Evolutionary conservation across 257 asterid genomes (phyloP).

Genomic region (Ilex asprella): DNA sequence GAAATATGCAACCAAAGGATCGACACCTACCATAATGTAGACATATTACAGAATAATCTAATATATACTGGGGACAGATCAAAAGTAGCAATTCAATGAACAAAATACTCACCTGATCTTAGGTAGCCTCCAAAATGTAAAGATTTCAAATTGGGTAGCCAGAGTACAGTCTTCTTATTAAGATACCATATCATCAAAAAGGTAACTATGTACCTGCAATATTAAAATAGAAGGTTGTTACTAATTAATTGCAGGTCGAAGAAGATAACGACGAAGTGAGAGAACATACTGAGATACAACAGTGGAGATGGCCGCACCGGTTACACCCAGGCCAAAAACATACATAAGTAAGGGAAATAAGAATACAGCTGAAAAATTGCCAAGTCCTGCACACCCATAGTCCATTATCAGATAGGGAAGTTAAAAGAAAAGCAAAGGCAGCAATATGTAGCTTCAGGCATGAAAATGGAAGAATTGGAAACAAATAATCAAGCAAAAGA

Average conservation of each 20-base stretch:
- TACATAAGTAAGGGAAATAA: slow-evolving; percentile 35
- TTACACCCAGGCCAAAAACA: slow-evolving; percentile 28
- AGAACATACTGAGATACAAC: slow-evolving; percentile 40
- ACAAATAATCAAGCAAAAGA: too few species aligned
- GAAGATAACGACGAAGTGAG: not conserved
- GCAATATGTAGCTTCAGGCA: too few species aligned
- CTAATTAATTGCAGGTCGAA: not conserved
- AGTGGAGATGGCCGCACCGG: slow-evolving; percentile 43
- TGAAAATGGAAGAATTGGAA: too few species aligned
- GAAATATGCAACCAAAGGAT: too few species aligned
- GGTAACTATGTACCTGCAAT: slow-evolving; percentile 38
- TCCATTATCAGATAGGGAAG: not conserved
- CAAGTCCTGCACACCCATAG: slow-evolving; percentile 25
- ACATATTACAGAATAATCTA: not conserved
- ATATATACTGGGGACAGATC: not conserved
- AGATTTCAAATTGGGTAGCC: slow-evolving; percentile 25
- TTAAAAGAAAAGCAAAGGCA: not conserved
- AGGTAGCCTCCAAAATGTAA: slow-evolving; percentile 32
- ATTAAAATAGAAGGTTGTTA: not conserved
- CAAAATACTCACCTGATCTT: slow-evolving; percentile 29
- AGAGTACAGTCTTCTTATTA: slow-evolving; percentile 25
- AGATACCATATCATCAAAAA: slow-evolving; percentile 35
- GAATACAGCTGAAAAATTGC: slow-evolving; percentile 31
- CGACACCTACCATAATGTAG: too few species aligned
- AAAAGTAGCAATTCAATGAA: not conserved